Evolutionary conservation across 2,329 filamentous ascomycete species (phyloP).

Genomic region (Colletotrichum incanum): DNA sequence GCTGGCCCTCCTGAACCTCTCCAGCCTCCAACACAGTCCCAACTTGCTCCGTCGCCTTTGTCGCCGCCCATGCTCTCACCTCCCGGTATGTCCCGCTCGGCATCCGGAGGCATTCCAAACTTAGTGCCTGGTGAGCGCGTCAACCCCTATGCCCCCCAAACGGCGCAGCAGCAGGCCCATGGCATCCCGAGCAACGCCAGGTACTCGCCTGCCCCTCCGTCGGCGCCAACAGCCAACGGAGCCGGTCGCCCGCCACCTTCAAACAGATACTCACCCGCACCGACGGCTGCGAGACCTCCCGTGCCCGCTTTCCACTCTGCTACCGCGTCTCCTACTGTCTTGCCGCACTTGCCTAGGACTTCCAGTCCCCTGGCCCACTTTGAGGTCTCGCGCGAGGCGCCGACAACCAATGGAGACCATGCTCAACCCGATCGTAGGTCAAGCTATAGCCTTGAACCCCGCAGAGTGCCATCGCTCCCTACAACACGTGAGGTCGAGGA

Average conservation of each 20-base stretch:
- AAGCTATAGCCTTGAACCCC: slow-evolving; percentile 70
- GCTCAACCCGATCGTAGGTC: slow-evolving; percentile 63
- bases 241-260: slow-evolving; percentile 56
- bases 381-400: slow-evolving; percentile 60
- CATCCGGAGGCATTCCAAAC: slow-evolving; percentile 50
- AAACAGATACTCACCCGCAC: slow-evolving; percentile 70
- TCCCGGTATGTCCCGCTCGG: slow-evolving; percentile 34
- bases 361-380: slow-evolving; percentile 78
- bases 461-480: slow-evolving; percentile 71
- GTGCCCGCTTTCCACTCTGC: slow-evolving; percentile 59
- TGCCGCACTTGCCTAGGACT: slow-evolving; percentile 75
- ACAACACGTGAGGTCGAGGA: slow-evolving; percentile 76
- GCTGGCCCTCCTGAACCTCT: slow-evolving; percentile 54
- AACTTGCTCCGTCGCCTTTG: slow-evolving; percentile 45
- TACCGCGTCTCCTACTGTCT: slow-evolving; percentile 56
- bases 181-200: slow-evolving; percentile 58
- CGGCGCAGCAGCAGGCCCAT: slow-evolving; percentile 52
- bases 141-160: slow-evolving; percentile 68
- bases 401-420: slow-evolving; percentile 56
- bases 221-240: slow-evolving; percentile 57
- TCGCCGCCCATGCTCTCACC: slow-evolving; percentile 38
- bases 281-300: slow-evolving; percentile 56
- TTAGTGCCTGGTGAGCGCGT: slow-evolving; percentile 68
- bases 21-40: slow-evolving; percentile 48
- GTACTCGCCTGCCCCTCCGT: slow-evolving; percentile 75